phyloP scores from a whole-genome alignment of 305 asterid species.

The Solanum hybrid region DNA sequence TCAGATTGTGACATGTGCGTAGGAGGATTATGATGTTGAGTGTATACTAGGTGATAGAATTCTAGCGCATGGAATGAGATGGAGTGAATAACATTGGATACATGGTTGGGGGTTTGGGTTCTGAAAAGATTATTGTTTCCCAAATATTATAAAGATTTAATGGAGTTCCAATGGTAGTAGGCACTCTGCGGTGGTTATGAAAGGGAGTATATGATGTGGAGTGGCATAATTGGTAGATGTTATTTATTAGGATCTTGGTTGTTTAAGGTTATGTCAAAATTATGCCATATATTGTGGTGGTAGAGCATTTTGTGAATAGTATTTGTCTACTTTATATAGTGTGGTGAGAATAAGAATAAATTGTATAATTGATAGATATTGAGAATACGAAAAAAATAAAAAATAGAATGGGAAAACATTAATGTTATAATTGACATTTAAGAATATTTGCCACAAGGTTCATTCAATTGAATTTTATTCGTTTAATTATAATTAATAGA shows the following conservation, averaged over 20 bases:
- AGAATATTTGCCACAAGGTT: background rate
- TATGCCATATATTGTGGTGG: too few species aligned
- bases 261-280: too few species aligned
- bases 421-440: background rate
- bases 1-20: background rate
- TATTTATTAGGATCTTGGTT: background rate
- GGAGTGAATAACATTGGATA: background rate
- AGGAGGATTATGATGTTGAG: background rate
- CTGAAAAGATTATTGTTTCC: background rate
- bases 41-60: background rate
- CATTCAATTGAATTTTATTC: background rate
- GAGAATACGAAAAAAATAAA: background rate
- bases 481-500: background rate
- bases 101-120: background rate
- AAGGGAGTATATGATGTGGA: background rate
- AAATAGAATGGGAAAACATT: background rate
- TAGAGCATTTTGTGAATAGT: background rate
- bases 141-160: background rate
- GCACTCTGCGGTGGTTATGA: background rate
- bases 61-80: background rate
- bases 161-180: background rate
- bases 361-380: background rate
- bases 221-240: background rate
- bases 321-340: background rate
- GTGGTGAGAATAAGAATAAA: background rate